Percentiles rank a stretch among this genome's conserved stretches.
These are phyloP conservation scores for Alternaria hordeiaustralica DNA, from an alignment of 2,329 filamentous ascomycete species.

Conservation along the genomic window DNA sequence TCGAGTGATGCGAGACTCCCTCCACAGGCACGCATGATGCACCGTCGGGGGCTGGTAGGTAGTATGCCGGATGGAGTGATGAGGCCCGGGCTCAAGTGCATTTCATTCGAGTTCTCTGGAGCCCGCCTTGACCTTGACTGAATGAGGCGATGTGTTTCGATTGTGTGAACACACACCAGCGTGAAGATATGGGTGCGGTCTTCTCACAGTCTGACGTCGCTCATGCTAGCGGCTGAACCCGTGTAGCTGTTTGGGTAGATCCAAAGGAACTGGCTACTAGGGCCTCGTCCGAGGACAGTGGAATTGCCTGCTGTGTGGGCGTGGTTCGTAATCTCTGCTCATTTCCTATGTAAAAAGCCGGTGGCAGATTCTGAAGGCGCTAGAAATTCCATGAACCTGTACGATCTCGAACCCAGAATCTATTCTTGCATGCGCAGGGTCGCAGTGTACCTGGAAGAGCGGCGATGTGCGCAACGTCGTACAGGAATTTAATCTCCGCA, in stretches of 20 bases:
- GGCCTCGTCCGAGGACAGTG: neutral
- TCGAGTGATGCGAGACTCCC: neutral
- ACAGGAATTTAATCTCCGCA: slow-evolving; percentile 18
- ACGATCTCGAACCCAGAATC: neutral
- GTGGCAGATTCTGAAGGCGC: neutral
- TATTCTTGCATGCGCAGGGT: neutral
- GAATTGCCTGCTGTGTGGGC: neutral
- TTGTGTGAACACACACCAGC: neutral
- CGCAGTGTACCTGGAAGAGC: slow-evolving; percentile 12
- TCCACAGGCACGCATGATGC: neutral
- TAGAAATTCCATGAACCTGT: neutral
- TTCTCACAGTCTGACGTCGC: neutral
- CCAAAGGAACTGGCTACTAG: neutral
- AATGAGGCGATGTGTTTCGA: neutral
- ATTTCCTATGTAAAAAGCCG: neutral
- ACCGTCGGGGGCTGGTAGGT: neutral
- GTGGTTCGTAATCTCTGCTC: neutral
- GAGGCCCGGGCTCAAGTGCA: neutral
- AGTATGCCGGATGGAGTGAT: neutral
- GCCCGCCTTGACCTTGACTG: neutral
- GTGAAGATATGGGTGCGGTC: neutral
- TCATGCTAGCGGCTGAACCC: neutral
- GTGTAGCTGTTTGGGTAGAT: neutral
- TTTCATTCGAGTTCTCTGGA: neutral
- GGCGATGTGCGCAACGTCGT: slow-evolving; percentile 26